phyloP scores from a whole-genome alignment of 2,329 filamentous ascomycete genomes.

The Botrytis tulipae region DNA sequence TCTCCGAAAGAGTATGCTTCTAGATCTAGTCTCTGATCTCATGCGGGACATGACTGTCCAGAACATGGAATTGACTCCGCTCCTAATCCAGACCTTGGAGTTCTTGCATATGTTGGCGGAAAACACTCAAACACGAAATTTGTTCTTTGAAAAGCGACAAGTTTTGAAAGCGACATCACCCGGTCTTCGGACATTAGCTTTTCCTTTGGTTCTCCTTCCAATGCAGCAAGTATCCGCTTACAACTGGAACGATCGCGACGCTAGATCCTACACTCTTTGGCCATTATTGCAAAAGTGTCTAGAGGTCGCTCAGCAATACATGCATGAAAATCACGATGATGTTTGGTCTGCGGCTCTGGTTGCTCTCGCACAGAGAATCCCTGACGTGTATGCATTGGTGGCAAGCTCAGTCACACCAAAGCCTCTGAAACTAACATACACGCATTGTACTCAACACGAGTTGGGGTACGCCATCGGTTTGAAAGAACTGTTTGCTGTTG shows the following conservation, averaged over 20 bases:
- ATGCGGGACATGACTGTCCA: not conserved
- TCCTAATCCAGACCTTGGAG: not conserved
- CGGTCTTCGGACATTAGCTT: not conserved
- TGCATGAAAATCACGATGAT: not conserved
- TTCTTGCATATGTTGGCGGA: not conserved
- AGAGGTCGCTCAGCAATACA: not conserved
- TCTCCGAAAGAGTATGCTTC: not conserved
- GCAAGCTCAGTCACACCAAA: not conserved
- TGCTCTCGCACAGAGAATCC: not conserved
- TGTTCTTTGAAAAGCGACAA: not conserved
- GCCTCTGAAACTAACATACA: accelerated
- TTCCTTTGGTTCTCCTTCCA: not conserved
- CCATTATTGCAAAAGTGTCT: not conserved
- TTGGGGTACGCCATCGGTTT: not conserved
- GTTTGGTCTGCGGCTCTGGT: not conserved
- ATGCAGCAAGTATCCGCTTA: accelerated
- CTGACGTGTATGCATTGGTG: not conserved
- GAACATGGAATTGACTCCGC: not conserved
- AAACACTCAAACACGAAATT: accelerated
- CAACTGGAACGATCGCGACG: not conserved
- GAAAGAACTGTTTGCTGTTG: not conserved
- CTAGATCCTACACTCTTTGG: not conserved
- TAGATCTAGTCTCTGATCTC: not conserved
- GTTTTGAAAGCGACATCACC: accelerated
- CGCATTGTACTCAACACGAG: not conserved